These are phyloP conservation scores for Suillus discolor DNA, from an alignment of 768 basidiomycete genomes.

Conservation along the genomic window DNA sequence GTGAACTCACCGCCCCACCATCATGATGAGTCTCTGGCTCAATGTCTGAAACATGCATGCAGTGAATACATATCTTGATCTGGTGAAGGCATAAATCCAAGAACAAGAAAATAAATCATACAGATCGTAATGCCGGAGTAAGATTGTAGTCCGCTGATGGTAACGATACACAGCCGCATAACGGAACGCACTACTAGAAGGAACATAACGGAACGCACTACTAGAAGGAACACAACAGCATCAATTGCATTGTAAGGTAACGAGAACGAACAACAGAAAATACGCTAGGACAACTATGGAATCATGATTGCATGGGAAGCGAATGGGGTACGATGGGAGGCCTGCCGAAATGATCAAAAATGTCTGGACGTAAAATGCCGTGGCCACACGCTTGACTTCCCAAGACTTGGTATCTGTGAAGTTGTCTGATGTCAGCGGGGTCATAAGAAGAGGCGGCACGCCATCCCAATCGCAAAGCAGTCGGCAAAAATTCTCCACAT, in stretches of 20 bases:
- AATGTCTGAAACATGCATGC: background rate
- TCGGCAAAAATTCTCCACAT: background rate
- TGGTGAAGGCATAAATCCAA: background rate
- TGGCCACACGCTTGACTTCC: background rate
- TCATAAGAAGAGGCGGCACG: background rate
- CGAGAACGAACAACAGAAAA: background rate
- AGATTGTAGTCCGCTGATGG: background rate
- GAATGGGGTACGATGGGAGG: background rate
- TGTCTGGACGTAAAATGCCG: constrained; percentile 7
- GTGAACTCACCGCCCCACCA: background rate
- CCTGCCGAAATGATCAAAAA: constrained; percentile 12
- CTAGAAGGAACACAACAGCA: background rate
- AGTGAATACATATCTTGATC: background rate
- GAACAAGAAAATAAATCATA: background rate
- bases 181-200: too few species aligned
- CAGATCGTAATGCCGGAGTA: background rate
- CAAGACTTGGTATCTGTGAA: constrained; percentile 1
- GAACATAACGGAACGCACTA: background rate
- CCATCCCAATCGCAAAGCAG: constrained; percentile 9
- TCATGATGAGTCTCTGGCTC: background rate
- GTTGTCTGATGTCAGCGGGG: background rate
- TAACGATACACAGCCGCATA: background rate
- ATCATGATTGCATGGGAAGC: constrained; percentile 9
- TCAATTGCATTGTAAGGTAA: background rate
- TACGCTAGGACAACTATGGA: background rate